Conservation (phyloP, 306 rosid species). For the Alnus glutinosa region DNA sequence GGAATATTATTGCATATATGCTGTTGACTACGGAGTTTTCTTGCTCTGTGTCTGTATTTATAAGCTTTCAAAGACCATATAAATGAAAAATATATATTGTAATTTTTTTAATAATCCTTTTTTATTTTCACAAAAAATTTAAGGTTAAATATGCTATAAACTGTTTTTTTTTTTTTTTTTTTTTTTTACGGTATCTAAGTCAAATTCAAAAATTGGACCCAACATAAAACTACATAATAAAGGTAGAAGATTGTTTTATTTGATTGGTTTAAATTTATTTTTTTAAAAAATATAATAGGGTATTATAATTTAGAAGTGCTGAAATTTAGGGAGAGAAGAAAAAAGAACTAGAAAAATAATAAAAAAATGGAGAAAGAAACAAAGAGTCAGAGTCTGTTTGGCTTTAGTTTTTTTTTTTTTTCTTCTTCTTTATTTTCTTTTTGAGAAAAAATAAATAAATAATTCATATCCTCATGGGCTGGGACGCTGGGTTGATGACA, state of each 20-base stretch:
- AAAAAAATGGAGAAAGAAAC: too few species aligned
- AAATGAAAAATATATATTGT: not conserved
- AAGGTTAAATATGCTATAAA: too few species aligned
- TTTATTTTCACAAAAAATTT: too few species aligned
- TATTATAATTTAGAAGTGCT: not conserved
- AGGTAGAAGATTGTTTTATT: not conserved
- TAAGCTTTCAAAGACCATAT: conserved; percentile 35
- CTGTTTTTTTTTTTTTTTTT: too few species aligned
- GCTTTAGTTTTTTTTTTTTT: too few species aligned
- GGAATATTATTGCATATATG: conserved; percentile 60
- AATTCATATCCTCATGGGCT: too few species aligned
- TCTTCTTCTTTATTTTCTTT: too few species aligned
- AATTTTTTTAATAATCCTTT: not conserved
- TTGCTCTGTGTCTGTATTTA: conserved; percentile 1
- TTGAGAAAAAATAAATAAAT: too few species aligned
- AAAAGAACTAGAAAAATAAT: not conserved
- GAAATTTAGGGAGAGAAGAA: not conserved
- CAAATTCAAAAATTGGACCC: not conserved
- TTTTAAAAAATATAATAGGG: not conserved
- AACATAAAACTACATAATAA: not conserved
- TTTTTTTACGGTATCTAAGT: too few species aligned
- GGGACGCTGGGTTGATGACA: conserved; percentile 58
- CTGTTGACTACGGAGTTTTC: conserved; percentile 66
- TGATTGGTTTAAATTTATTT: not conserved
- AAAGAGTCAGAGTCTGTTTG: too few species aligned